Base-by-base conservation (phyloP, 768 basidiomycete species). In the Auricularia cornea region DNA sequence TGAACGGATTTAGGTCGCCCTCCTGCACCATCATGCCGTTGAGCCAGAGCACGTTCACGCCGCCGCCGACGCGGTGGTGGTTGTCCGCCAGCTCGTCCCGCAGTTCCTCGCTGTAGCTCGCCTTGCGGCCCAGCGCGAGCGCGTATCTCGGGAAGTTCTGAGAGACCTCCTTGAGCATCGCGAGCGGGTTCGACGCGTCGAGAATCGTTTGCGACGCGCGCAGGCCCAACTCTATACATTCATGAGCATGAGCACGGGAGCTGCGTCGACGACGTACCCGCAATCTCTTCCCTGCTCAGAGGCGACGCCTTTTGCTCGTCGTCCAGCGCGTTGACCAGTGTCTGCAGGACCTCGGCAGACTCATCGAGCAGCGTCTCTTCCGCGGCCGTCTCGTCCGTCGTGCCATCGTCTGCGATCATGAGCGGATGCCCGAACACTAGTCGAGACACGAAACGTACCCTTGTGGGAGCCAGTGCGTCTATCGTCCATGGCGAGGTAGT, bases 401-500 rank as follows among this genome's bases (percentile, higher is more conserved):
- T 20, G 5, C 20, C 23, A 23, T 48, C 20, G 33, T 32, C 2
- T 33, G 59, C 61, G n/a, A 16, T 44, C 5, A 64, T 66, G 32
- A 40, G 29, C 30, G 26, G n/a, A 30, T 32, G 23, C 14, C 35
- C 30, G 28, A 61, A 23, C 44, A 16, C n/a, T 38, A 20, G 30
- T 41, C 51, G 18, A 32, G 11, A 31, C 18, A 8, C 52, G 12
- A 0, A 30, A 66, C 48, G 63, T 63, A 72, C 72, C 59, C 62
- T 67, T 65, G n/a, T n/a, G n/a, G 20, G 66, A 69, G 66, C 72
- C 73, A 3, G 76, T 70, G 60, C 81, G 73, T 54, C 97, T 79
- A 72, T 99, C 97, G 70, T 99, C 97, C 8, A 98, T 77, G 3
- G 89, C 94, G 14, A 98, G 82, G 71, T 98, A 99, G 69, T 99